Evolutionary conservation across 805 yeast genomes (phyloP), one percentile per base, ranked within the genome.

Genomic region (Yamadazyma laniorum): DNA sequence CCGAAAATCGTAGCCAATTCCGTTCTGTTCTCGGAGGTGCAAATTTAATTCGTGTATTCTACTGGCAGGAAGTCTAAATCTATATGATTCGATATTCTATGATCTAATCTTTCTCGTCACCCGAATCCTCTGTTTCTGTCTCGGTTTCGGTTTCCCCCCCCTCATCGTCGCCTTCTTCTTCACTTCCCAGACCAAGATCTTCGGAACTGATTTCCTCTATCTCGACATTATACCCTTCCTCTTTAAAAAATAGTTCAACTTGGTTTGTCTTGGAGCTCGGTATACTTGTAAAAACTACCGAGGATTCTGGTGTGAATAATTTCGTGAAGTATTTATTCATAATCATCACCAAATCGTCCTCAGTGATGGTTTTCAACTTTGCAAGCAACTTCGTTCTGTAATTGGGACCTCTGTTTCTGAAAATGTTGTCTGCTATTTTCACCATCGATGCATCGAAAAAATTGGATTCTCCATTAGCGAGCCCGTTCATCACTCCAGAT

Each of bases 391-490:
- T 59, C 15, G 64, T 61, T 41, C 74, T 77, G 55, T 76, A 87
- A 41, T 80, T 58, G 2, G 85, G 79, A 1, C 95, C 95, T 44
- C 95, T 71, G 47, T 77, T 74, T 51, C 77, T 74, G 52, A 89
- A 67, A 18, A 80, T 73, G 43, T 75, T 73, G 59, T 88, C 91
- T 30, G 72, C 58, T 49, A 80, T 85, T 54, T 81, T 85, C 14
- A 73, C 66, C 37, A 71, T 64, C 12, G 93, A 89, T 0, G 95
- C 82, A 28, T 75, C 72, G 40, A 72, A 72, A 30, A 69, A 70
- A 47, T 83, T 81, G n/a, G 80, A 72, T 47, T 85, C 90, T 4
- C 67, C 60, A 17, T 79, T 73, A 0, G 96, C 95, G 34, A 85
- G 65, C 7, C 74, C 67, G 48, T 82, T 82, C 18, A 89, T 90